Percentiles rank a stretch among this genome's conserved stretches.
phyloP scores from a whole-genome alignment of 306 rosid genomes.

The Bauhinia variegata region DNA sequence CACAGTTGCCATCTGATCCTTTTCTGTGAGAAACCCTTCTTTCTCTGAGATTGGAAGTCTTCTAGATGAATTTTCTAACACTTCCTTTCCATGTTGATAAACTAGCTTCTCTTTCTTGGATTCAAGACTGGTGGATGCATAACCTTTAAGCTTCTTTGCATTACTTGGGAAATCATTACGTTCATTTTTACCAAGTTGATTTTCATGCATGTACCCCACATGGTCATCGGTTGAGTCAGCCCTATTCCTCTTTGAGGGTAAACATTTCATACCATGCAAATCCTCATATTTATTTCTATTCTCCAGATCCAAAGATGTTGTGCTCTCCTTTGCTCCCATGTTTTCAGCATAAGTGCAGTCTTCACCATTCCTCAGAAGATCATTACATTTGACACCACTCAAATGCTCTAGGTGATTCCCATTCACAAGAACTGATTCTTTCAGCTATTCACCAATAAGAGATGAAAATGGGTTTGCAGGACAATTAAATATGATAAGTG shows the following conservation, averaged over 20 bases:
- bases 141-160: constrained; percentile 50
- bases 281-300: constrained; percentile 32
- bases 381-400: constrained; percentile 28
- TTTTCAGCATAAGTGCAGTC: constrained; percentile 36
- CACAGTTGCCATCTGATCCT: constrained; percentile 29
- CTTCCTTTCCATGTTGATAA: constrained; percentile 36
- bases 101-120: constrained; percentile 36
- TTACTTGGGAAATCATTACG: constrained; percentile 34
- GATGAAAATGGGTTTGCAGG: constrained; percentile 11
- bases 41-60: constrained; percentile 28
- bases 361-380: constrained; percentile 33
- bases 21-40: constrained; percentile 33
- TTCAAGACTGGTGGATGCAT: constrained; percentile 33
- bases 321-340: constrained; percentile 38
- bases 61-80: constrained; percentile 40
- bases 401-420: constrained; percentile 24
- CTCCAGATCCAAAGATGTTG: constrained; percentile 33
- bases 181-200: constrained; percentile 28
- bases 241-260: constrained; percentile 50
- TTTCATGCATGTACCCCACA: constrained; percentile 28
- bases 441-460: constrained; percentile 55
- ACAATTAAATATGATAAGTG: constrained; percentile 27
- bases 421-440: constrained; percentile 55
- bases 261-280: constrained; percentile 25
- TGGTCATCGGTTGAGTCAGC: constrained; percentile 32